Conservation (phyloP, 1,284 basidiomycete species). For the Trametes pubescens region DNA sequence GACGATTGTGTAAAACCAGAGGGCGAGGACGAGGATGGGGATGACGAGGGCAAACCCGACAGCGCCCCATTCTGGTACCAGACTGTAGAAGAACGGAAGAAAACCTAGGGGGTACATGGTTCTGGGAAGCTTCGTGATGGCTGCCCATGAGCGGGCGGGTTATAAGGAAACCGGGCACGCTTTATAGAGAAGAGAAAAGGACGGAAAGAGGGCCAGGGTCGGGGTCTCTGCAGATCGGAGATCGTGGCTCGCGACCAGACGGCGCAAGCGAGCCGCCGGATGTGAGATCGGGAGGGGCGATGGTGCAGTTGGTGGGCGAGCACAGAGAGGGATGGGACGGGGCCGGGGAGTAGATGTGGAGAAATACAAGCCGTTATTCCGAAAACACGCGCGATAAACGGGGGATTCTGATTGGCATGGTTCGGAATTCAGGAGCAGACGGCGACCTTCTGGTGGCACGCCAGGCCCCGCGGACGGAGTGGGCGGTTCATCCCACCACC, state of each 20-base stretch:
- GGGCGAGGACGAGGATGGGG: conserved; percentile 59
- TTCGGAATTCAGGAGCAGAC: conserved; percentile 20
- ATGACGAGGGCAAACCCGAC: conserved; percentile 63
- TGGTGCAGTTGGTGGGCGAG: conserved; percentile 11
- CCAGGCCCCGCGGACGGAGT: conserved; percentile 19
- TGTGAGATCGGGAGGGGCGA: conserved; percentile 24
- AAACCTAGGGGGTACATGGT: conserved; percentile 60
- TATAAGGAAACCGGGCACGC: conserved; percentile 26
- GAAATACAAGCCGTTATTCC: conserved; percentile 20
- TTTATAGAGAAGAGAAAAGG: conserved; percentile 26
- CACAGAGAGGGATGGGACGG: not conserved
- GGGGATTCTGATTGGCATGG: conserved; percentile 30
- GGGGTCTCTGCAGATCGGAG: conserved; percentile 21
- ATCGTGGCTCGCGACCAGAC: conserved; percentile 26
- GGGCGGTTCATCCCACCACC: conserved; percentile 24
- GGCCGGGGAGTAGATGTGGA: conserved; percentile 7
- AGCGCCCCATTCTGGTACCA: conserved; percentile 63
- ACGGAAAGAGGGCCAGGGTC: conserved; percentile 26
- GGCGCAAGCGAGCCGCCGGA: conserved; percentile 24
- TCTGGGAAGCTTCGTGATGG: conserved; percentile 25
- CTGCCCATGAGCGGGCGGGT: conserved; percentile 21
- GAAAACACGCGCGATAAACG: conserved; percentile 26
- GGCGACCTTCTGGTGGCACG: conserved; percentile 13
- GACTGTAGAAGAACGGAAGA: conserved; percentile 61
- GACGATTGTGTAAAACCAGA: conserved; percentile 51